Base-by-base conservation (phyloP, 306 rosid species). In the Glycine latifolia region DNA sequence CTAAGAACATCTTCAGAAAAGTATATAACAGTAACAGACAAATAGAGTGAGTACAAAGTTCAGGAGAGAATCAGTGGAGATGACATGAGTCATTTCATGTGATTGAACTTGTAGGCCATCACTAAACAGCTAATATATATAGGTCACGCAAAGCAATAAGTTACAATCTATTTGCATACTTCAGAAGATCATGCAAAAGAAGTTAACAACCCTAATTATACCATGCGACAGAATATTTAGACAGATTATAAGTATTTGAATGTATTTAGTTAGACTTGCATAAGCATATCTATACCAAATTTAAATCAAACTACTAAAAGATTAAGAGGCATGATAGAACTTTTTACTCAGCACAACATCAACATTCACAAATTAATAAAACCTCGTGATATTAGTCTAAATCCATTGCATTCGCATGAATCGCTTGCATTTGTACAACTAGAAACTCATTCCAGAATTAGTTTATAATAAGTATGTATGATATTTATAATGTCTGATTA, bases 361-460 rank as follows among this genome's bases (percentile, higher is more conserved):
- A 20, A 20, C 20, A 20, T 20, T 20, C 20, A 20, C 20, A 20
- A 20, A 20, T 17, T 44, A 5, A 11, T 41, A 68, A 33, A 3
- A 31, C 73, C 62, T 41, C 44, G 0, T 37, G 37, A 54, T 37
- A 37, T 31, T 7, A 14, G 26, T 54, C 60, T 50, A 58, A 47
- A 79, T 60, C 15, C 67, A 10, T 60, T 41, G 55, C 78, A 73
- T 20, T 72, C 58, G 17, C 82, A 46, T 61, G 67, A 44, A 78
- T 75, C 44, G 8, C 31, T 16, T 8, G 53, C 76, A 1, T 74
- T 50, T 75, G 75, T 69, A 75, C 84, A 75, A 17, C 44, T 46
- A 49, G 74, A 75, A 73, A 67, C 79, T 73, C 63, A 13, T 41
- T 49, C 73, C 62, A 53, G 17, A 74, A 46, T 73, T n/a, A 35